Base-by-base conservation (phyloP, 257 asterid species). In the Fraxinus excelsior region DNA sequence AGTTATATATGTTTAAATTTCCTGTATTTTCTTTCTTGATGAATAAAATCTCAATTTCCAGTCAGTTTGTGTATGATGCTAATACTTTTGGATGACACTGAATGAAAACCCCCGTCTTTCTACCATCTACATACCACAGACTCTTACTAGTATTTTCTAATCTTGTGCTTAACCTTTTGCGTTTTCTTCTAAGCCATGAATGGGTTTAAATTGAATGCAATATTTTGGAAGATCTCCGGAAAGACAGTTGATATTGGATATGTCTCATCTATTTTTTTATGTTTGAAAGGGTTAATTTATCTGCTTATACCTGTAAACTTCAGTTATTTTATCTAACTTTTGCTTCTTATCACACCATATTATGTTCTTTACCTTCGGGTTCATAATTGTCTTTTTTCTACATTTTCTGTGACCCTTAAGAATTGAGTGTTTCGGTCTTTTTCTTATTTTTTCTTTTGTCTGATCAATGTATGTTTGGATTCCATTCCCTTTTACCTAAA, bases 291-390 rank as follows among this genome's bases (percentile, higher is more conserved):
- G 51, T 37, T 19, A 32, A 28, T 58, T 5, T 29, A 60, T 44
- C 26, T 71, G 65, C 5, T 28, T 14, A 29, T 58, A 7, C 23
- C 7, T 38, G 37, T 56, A 19, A 5, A 26, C 26, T 28, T 76
- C 21, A 79, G 75, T 70, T 73, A 7, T 51, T 32, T 53, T 58
- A 49, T 28, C 37, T 56, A 16, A 14, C 67, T 38, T 56, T 56
- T 18, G 9, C 37, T 73, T 73, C 68, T 26, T 35, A 14, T 68
- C 23, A 1, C 16, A n/a, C 28, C 14, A 42, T 66, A 14, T 25
- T 7, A 4, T 21, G 46, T 29, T 29, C 5, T 35, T 21, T n/a
- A 7, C 21, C 21, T 18, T 14, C n/a, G 3, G 1, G 26, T n/a
- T 56, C 28, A n/a, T 56, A 5, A 19, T 56, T 7, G 65, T 56